Evolutionary conservation across 78 protist genomes (phyloP).

Genomic region (slime mould (Dictyostelium discoideum)): DNA sequence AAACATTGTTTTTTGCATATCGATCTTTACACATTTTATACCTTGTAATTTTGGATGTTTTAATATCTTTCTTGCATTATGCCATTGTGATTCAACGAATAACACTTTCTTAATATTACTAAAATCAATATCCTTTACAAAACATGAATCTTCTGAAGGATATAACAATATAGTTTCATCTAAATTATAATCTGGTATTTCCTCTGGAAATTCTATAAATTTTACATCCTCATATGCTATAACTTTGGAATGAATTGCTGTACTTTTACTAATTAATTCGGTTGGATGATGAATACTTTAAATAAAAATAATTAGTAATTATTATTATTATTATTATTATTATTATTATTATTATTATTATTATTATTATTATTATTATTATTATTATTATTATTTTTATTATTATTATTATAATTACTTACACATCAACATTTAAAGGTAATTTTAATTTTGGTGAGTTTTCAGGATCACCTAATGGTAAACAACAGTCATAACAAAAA

Average conservation of each 20-base stretch:
- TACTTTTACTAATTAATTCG: constrained; percentile 76
- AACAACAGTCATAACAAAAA: constrained; percentile 80
- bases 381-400: too few relatives aligned
- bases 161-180: constrained; percentile 66
- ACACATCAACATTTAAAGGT: constrained; percentile 74
- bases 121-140: constrained; percentile 52
- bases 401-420: too few relatives aligned
- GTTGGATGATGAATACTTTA: constrained; percentile 82
- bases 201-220: constrained; percentile 65
- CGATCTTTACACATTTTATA: constrained; percentile 65
- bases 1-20: constrained; percentile 64
- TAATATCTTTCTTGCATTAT: constrained; percentile 60
- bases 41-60: constrained; percentile 2
- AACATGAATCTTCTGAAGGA: constrained; percentile 55
- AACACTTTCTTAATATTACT: constrained; percentile 47
- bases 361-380: too few relatives aligned
- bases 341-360: too few relatives aligned
- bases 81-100: constrained; percentile 83
- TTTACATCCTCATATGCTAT: constrained; percentile 58
- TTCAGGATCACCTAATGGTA: constrained; percentile 66
- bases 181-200: constrained; percentile 55
- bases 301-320: too few relatives aligned
- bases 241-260: constrained; percentile 81
- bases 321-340: too few relatives aligned
- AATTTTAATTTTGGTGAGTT: constrained; percentile 48